phyloP scores from a whole-genome alignment of 306 rosid species.

The Fragaria ananassa region DNA sequence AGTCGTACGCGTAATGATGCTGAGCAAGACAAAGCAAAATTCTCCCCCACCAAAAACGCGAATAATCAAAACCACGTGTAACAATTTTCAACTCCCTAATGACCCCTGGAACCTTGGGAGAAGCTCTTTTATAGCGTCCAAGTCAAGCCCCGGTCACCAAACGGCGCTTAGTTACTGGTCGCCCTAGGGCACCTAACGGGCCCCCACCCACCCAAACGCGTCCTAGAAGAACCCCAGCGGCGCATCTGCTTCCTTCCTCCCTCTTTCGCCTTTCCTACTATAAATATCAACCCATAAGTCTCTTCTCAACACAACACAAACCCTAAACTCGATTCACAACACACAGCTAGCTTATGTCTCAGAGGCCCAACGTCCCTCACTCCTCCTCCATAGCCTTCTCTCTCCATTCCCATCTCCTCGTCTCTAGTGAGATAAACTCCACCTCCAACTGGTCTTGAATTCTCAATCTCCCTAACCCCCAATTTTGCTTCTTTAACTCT shows the following conservation, averaged over 20 bases:
- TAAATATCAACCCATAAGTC: not conserved
- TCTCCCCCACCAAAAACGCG: not conserved
- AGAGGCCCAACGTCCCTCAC: constrained; percentile 40
- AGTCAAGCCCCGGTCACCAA: constrained; percentile 12
- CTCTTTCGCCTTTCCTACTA: not conserved
- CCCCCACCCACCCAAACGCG: not conserved
- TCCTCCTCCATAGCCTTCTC: constrained; percentile 46
- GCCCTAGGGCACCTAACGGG: not conserved
- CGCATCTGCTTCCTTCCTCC: not conserved
- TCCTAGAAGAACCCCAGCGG: not conserved
- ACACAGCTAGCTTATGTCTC: constrained; percentile 37
- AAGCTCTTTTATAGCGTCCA: not conserved
- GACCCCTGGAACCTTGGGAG: not conserved
- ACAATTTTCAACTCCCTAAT: not conserved
- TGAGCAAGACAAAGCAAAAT: not conserved
- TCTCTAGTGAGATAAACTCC: constrained; percentile 28
- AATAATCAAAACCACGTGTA: not conserved
- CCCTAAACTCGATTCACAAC: not conserved
- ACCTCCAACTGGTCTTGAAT: constrained; percentile 24
- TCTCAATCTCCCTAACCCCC: not conserved
- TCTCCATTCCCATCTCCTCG: constrained; percentile 35
- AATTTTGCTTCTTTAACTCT: not conserved
- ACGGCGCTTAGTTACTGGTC: constrained; percentile 1
- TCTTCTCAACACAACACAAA: not conserved
- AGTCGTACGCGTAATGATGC: not conserved